Conservation (phyloP, 2,329 filamentous ascomycete genomes). For the Pseudogymnoascus sp. region DNA sequence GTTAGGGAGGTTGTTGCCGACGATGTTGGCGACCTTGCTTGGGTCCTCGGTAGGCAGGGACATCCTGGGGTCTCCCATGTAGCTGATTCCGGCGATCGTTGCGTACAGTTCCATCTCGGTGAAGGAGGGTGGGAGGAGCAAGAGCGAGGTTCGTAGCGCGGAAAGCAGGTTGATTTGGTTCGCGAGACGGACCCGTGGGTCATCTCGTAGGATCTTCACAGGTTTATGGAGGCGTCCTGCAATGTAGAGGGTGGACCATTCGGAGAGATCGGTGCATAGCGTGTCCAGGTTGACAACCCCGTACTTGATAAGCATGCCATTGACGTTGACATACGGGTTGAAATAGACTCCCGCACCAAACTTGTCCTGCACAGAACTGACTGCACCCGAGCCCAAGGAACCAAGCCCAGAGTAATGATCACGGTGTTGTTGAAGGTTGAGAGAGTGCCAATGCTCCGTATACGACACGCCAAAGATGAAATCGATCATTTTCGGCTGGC, state of each 20-base stretch:
- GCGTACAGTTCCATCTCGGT: conserved; percentile 82
- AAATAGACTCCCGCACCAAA: conserved; percentile 96
- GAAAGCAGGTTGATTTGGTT: conserved; percentile 95
- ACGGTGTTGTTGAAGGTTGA: conserved; percentile 82
- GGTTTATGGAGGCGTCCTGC: conserved; percentile 94
- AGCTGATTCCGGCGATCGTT: conserved; percentile 86
- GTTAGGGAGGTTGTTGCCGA: conserved; percentile 80
- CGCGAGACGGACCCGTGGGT: conserved; percentile 81
- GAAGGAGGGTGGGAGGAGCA: conserved; percentile 76
- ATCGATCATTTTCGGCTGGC: conserved; percentile 92
- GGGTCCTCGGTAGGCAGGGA: conserved; percentile 81
- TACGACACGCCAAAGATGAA: conserved; percentile 95
- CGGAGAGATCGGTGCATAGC: conserved; percentile 72
- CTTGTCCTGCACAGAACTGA: conserved; percentile 76
- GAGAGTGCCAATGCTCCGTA: conserved; percentile 91
- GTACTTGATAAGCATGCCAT: conserved; percentile 95
- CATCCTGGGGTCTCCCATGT: conserved; percentile 96
- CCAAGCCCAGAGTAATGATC: conserved; percentile 87
- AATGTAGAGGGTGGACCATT: conserved; percentile 95
- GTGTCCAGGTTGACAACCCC: conserved; percentile 93
- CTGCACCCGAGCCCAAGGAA: conserved; percentile 72
- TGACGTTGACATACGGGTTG: conserved; percentile 89
- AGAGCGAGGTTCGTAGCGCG: conserved; percentile 78
- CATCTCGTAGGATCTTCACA: conserved; percentile 92
- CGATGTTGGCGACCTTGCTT: conserved; percentile 88